Conservation (phyloP, 2,329 filamentous ascomycete genomes). For the Didymella keratinophila region DNA sequence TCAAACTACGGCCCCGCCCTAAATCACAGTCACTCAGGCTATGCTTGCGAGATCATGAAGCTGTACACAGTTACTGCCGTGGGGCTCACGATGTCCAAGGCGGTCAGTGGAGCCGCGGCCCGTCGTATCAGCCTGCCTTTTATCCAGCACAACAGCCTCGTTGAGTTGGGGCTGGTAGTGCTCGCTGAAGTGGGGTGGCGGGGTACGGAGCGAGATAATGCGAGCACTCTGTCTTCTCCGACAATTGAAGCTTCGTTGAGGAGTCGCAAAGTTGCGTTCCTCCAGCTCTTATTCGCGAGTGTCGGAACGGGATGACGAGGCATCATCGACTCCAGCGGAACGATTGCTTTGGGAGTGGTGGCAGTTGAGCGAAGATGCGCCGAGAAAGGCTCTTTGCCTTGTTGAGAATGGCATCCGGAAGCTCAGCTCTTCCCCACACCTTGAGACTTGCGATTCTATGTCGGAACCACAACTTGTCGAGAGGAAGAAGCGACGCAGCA, state of each 20-base stretch:
- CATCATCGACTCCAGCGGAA: conserved; percentile 29
- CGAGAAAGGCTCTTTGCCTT: conserved; percentile 22
- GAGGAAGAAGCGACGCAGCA: conserved; percentile 16
- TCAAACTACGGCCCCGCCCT: conserved; percentile 28
- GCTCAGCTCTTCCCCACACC: conserved; percentile 23
- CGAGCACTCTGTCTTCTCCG: conserved; percentile 22
- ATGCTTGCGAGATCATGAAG: conserved; percentile 31
- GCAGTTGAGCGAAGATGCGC: conserved; percentile 13
- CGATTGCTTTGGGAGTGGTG: conserved; percentile 25
- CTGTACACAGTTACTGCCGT: conserved; percentile 43
- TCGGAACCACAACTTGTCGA: conserved; percentile 27
- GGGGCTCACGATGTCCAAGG: conserved; percentile 34
- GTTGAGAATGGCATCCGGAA: conserved; percentile 33
- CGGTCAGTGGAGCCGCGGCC: conserved; percentile 49
- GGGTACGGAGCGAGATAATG: conserved; percentile 27
- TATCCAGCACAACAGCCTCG: conserved; percentile 25
- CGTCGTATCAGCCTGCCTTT: conserved; percentile 48
- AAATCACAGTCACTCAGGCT: conserved; percentile 24
- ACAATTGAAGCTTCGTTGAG: conserved; percentile 1
- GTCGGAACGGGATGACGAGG: conserved; percentile 23
- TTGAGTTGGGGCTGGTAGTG: conserved; percentile 13
- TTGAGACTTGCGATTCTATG: conserved; percentile 23
- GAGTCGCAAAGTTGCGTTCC: conserved; percentile 15
- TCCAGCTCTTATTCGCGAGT: conserved; percentile 24
- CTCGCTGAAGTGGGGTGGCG: conserved; percentile 25